phyloP scores from a whole-genome alignment of 164 flowering plant species.

The Cinnamomum chago region DNA sequence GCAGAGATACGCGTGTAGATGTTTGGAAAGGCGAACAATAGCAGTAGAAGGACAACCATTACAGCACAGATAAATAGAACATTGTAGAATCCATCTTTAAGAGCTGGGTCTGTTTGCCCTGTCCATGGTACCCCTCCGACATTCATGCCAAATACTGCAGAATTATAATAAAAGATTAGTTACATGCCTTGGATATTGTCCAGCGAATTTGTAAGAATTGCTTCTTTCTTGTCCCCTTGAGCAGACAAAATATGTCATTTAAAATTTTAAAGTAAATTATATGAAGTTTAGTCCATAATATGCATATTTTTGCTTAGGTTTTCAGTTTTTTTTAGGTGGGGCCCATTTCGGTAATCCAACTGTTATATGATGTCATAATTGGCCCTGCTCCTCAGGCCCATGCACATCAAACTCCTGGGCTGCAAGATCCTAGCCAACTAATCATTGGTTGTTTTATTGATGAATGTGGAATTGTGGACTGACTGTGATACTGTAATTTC shows the following conservation, averaged over 20 bases:
- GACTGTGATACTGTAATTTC: not conserved
- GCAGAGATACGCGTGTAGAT: constrained; percentile 49
- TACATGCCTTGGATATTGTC: not conserved
- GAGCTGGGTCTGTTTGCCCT: constrained; percentile 44
- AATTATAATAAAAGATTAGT: not conserved
- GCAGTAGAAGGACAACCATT: constrained; percentile 53
- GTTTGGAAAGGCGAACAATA: constrained; percentile 67
- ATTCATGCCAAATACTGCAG: constrained; percentile 94
- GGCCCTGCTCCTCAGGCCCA: not conserved
- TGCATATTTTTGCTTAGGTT: not conserved
- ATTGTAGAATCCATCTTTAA: constrained; percentile 76
- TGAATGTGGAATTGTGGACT: not conserved
- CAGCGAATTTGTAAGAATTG: not conserved
- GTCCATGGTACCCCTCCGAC: constrained; percentile 99
- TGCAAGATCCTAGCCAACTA: not conserved
- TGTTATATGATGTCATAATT: not conserved
- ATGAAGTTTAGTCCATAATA: not conserved
- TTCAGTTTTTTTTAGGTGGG: not conserved
- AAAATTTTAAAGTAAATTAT: not conserved
- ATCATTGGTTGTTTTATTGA: not conserved
- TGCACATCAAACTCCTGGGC: not conserved
- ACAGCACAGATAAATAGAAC: constrained; percentile 64
- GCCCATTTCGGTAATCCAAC: not conserved
- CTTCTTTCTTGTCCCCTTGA: not conserved
- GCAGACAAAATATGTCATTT: not conserved